Evolutionary conservation across 352 stramenopile species (phyloP).

Genomic region (Globisporangium acanthophoron): DNA sequence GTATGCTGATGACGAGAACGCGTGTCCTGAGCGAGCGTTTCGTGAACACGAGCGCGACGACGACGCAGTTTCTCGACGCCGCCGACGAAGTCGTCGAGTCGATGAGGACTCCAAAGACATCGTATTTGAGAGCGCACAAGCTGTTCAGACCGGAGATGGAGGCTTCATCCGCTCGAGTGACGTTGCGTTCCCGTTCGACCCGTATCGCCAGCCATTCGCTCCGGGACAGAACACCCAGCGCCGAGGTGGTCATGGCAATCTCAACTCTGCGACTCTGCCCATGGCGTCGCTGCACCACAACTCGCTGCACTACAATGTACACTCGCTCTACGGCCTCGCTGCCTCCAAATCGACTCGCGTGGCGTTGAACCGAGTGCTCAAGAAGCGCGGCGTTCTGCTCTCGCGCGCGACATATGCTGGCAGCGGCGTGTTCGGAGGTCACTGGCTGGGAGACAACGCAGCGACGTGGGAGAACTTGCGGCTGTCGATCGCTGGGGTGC

Average conservation of each 20-base stretch:
- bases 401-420: constrained; percentile 68
- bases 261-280: constrained; percentile 73
- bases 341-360: constrained; percentile 48
- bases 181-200: constrained; percentile 75
- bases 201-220: constrained; percentile 71
- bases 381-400: constrained; percentile 59
- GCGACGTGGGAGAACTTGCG: constrained; percentile 80
- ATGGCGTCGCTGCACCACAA: constrained; percentile 62
- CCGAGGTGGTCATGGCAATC: constrained; percentile 47
- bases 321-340: constrained; percentile 77
- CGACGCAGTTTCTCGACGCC: neutral
- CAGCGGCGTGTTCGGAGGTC: constrained; percentile 50
- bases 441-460: constrained; percentile 47
- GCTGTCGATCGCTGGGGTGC: constrained; percentile 55
- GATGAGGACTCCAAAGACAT: neutral
- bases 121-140: constrained; percentile 1
- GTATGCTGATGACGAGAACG: constrained; percentile 28
- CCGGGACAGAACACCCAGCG: constrained; percentile 43
- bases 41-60: neutral
- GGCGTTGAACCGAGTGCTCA: constrained; percentile 41
- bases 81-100: neutral
- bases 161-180: constrained; percentile 65
- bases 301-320: constrained; percentile 83
- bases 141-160: neutral
- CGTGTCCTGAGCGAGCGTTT: constrained; percentile 15